Evolutionary conservation across 2,329 filamentous ascomycete genomes (phyloP), one percentile per base, ranked within the genome.

Genomic region (Rosellinia necatrix): DNA sequence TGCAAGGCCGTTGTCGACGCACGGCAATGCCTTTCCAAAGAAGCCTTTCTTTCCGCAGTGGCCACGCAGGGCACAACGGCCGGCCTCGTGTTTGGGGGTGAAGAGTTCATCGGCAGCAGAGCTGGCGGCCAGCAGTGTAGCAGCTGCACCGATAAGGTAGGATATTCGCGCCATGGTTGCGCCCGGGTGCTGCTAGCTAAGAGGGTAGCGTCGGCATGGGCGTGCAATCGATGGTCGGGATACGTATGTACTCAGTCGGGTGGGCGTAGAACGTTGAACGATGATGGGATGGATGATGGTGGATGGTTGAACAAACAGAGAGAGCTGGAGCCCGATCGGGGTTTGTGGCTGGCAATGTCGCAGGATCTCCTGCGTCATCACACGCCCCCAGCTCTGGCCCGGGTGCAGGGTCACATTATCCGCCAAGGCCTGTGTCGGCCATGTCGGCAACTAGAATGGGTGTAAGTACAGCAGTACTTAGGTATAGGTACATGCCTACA

Each of bases 31-130:
- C 55, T 91, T 89, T 53, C 92, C 91, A 68, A 97, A 97, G 71
- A 94, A 89, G 61, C 88, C 88, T 74, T 93, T 88, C 73, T 92
- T 92, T 43, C 94, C 94, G 71, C 94, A 99, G 61, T 96, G 89
- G 6, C 92, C 92, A 46, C 93, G 85, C 60, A 97, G 91, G 1
- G 93, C 91, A 74, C 93, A 97, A 62, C 93, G 84, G 35, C 93
- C 93, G 46, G 87, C 79, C 74, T 97, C 92, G 66, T 97, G 93
- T 62, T 86, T 90, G 1, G 80, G 78, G 0, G 82, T 85, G 54
- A 70, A 72, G 42, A 69, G 60, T 7, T 66, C 66, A 51, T 67
- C 68, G 47, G 67, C 68, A 29, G 66, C 66, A 53, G 63, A 65
- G 32, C 64, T 60, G 27, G 69, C 68, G 25, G 67, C 68, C 44